Conservation (phyloP, 345 rosid genomes). For the Aegle marmelos region DNA sequence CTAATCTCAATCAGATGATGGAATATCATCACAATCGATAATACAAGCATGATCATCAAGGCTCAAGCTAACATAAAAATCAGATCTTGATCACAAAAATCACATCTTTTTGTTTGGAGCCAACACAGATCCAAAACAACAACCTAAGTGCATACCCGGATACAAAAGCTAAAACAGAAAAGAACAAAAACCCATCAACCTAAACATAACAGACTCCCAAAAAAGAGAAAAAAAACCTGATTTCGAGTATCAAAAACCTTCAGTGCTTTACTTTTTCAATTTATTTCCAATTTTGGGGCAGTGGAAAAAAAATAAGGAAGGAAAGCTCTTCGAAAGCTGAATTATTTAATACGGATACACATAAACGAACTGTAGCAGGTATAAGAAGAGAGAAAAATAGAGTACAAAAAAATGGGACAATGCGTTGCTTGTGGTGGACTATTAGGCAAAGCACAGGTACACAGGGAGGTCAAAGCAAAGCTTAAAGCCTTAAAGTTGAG, state of each 20-base stretch:
- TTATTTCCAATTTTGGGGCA: background rate
- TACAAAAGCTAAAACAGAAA: constrained; percentile 25
- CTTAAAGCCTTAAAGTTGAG: constrained; percentile 14
- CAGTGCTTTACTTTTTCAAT: background rate
- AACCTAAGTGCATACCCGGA: constrained; percentile 24
- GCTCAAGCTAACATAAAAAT: constrained; percentile 11
- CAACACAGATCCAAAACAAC: constrained; percentile 40
- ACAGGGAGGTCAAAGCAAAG: constrained; percentile 35
- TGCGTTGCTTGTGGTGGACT: constrained; percentile 26
- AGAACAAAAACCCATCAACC: constrained; percentile 7
- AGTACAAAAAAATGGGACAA: constrained; percentile 9
- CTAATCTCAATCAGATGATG: constrained; percentile 4
- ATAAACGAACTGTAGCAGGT: background rate
- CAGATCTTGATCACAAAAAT: constrained; percentile 46
- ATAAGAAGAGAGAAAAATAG: constrained; percentile 10
- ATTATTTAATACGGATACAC: background rate
- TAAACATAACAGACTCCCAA: background rate
- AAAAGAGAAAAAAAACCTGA: constrained; percentile 33
- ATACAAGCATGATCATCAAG: constrained; percentile 16
- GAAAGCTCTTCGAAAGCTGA: constrained; percentile 9
- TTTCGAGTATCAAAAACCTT: constrained; percentile 25
- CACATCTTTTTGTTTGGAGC: constrained; percentile 16
- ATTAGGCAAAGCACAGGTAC: constrained; percentile 18
- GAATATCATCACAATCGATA: constrained; percentile 1
- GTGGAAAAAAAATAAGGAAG: constrained; percentile 10